phyloP scores from a whole-genome alignment of 306 rosid genomes.

The Rosa rugosa region DNA sequence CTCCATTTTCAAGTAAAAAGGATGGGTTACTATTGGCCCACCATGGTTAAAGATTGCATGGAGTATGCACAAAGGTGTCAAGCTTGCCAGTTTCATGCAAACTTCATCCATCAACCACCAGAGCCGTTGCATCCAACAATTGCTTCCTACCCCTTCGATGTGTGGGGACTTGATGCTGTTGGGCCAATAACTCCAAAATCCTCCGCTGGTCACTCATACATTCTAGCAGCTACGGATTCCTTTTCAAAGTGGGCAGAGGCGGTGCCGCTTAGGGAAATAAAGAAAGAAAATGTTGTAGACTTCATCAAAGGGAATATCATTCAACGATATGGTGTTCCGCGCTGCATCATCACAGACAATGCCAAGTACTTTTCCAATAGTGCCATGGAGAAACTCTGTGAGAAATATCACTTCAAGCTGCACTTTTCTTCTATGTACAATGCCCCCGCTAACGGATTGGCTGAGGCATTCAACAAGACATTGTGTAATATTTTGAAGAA shows the following conservation, averaged over 20 bases:
- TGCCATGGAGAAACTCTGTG: background rate
- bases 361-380: background rate
- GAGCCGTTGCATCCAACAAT: background rate
- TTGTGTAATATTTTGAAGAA: background rate
- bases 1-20: background rate
- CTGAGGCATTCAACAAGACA: background rate
- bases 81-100: background rate
- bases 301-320: background rate
- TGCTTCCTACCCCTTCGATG: background rate
- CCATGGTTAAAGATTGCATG: background rate
- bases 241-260: background rate
- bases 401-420: background rate
- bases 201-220: background rate
- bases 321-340: background rate
- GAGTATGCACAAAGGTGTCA: background rate
- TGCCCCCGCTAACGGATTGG: background rate
- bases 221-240: background rate
- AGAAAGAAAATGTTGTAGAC: background rate
- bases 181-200: background rate
- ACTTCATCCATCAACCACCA: background rate
- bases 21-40: background rate
- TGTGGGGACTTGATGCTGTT: background rate
- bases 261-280: background rate
- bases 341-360: background rate
- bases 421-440: no score